Percentiles rank a stretch among this genome's conserved stretches.
Evolutionary conservation across 148 eudicot species (phyloP).

Genomic region (Nyssa sinensis): DNA sequence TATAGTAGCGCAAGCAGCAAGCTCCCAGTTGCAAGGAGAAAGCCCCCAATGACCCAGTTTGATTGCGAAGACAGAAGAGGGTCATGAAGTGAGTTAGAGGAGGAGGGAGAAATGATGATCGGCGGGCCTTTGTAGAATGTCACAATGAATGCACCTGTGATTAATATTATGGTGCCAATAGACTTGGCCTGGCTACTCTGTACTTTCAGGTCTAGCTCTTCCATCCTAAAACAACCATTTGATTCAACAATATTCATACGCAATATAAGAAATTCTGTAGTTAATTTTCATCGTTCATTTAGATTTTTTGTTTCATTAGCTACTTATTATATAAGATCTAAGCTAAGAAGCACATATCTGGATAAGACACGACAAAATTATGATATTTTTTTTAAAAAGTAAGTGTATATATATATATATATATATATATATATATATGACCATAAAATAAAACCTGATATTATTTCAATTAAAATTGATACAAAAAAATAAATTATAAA

Average conservation of each 20-base stretch:
- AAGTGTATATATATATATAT: background rate
- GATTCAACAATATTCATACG: background rate
- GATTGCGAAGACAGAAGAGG: background rate
- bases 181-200: slow-evolving; percentile 32
- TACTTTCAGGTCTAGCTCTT: slow-evolving; percentile 31
- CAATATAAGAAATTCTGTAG: background rate
- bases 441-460: no score
- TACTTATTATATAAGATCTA: no score
- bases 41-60: slow-evolving; percentile 43
- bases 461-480: no score
- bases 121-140: slow-evolving; percentile 42
- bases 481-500: no score
- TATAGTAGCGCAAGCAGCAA: slow-evolving; percentile 28
- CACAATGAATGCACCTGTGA: slow-evolving; percentile 38
- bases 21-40: slow-evolving; percentile 32
- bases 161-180: slow-evolving; percentile 40
- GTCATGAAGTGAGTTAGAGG: background rate
- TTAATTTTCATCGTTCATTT: no score
- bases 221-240: slow-evolving; percentile 48
- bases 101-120: slow-evolving; percentile 19
- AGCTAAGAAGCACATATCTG: no score
- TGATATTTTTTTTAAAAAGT: no score
- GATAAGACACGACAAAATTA: no score
- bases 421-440: no score
- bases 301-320: no score